phyloP scores from a whole-genome alignment of 2,329 filamentous ascomycete genomes.

The Venturia carpophila region DNA sequence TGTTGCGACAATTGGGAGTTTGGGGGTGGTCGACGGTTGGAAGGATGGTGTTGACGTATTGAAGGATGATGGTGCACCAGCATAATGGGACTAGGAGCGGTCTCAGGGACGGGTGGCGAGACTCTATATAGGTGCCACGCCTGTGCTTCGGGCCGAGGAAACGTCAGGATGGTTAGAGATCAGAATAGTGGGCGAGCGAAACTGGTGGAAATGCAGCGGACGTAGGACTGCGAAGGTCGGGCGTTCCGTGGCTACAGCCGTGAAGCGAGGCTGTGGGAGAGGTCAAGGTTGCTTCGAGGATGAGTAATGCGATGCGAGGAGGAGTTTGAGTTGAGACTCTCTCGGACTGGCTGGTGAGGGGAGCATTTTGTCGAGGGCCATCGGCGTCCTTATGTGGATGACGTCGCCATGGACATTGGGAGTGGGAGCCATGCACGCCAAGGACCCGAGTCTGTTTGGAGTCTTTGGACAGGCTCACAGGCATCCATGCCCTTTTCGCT shows the following conservation, averaged over 20 bases:
- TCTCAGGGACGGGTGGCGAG: conserved; percentile 8
- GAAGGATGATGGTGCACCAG: conserved; percentile 6
- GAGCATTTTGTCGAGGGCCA: too few relatives aligned
- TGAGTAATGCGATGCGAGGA: not conserved
- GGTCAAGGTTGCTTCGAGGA: not conserved
- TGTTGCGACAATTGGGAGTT: not conserved
- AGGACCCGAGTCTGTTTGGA: not conserved
- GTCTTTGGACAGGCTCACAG: too few relatives aligned
- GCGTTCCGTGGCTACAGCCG: not conserved
- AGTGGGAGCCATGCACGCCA: too few relatives aligned
- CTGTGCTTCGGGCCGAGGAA: conserved; percentile 7
- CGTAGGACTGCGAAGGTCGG: not conserved
- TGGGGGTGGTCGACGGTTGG: conserved; percentile 2
- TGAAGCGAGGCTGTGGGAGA: not conserved
- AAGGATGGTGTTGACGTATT: conserved; percentile 8
- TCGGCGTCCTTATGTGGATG: not conserved
- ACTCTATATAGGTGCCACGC: conserved; percentile 5
- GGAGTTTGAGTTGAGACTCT: not conserved
- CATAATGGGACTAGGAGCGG: conserved; percentile 1
- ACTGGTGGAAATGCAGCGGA: conserved; percentile 2
- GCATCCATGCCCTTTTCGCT: not conserved
- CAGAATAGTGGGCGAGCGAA: conserved; percentile 4
- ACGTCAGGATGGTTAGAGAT: conserved; percentile 8
- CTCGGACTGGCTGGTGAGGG: not conserved
- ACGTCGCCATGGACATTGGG: not conserved